These are phyloP conservation scores for Aspergillus asperescens DNA, from an alignment of 495 filamentous ascomycete genomes.

Conservation along the genomic window DNA sequence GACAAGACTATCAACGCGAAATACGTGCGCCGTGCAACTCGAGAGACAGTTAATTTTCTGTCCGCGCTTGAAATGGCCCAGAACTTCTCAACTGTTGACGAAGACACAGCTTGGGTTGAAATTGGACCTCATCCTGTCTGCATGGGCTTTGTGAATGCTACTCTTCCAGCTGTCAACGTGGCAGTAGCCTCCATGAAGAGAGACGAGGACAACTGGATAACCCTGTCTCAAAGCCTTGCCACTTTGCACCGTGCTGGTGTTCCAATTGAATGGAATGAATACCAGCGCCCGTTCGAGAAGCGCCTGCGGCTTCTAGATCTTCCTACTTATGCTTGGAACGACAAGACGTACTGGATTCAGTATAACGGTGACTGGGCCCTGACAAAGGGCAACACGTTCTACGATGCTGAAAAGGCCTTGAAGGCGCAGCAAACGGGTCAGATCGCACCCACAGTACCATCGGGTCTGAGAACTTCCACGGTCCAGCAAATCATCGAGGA, in stretches of 20 bases:
- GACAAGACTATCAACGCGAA: slow-evolving; percentile 20
- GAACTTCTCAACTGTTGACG: slow-evolving; percentile 15
- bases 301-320: neutral
- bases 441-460: neutral
- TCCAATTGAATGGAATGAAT: slow-evolving; percentile 62
- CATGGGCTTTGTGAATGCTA: slow-evolving; percentile 22
- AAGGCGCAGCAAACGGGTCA: neutral
- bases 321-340: slow-evolving; percentile 14
- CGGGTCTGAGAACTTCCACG: slow-evolving; percentile 12
- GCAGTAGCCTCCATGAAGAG: slow-evolving; percentile 44
- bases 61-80: slow-evolving; percentile 20
- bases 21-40: slow-evolving; percentile 21
- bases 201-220: slow-evolving; percentile 47
- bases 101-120: slow-evolving; percentile 31
- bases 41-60: slow-evolving; percentile 29
- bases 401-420: neutral
- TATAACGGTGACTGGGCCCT: slow-evolving; percentile 33
- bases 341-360: slow-evolving; percentile 30
- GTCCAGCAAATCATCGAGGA: slow-evolving; percentile 26
- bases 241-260: slow-evolving; percentile 54
- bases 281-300: neutral
- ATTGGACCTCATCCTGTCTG: slow-evolving; percentile 36
- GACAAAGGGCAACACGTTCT: slow-evolving; percentile 25
- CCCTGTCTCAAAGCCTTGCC: slow-evolving; percentile 47
- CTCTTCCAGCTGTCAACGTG: slow-evolving; percentile 21